These are phyloP conservation scores for Calonectria naviculata DNA, from an alignment of 2,329 filamentous ascomycete species.

Conservation along the genomic window DNA sequence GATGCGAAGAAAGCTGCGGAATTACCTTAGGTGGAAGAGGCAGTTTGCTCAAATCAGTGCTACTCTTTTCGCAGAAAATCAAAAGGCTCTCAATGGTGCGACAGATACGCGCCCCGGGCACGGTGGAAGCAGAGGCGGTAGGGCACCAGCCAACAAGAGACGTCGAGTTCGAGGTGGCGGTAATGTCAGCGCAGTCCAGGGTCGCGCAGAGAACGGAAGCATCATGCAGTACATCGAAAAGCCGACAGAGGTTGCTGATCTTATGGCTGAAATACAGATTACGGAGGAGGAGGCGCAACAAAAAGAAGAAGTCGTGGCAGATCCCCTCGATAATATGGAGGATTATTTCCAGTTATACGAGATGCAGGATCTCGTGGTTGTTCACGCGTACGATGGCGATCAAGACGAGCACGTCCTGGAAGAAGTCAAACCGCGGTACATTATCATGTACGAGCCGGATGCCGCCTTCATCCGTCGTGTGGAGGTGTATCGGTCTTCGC, in stretches of 20 bases:
- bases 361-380: constrained; percentile 86
- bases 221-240: constrained; percentile 85
- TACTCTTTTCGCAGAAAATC: constrained; percentile 81
- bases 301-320: constrained; percentile 78
- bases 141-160: constrained; percentile 83
- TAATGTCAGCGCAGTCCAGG: constrained; percentile 64
- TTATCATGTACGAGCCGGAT: constrained; percentile 99
- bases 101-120: constrained; percentile 64
- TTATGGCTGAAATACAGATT: constrained; percentile 86
- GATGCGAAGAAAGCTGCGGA: constrained; percentile 88
- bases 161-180: constrained; percentile 86
- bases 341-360: constrained; percentile 92
- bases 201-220: constrained; percentile 78
- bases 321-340: constrained; percentile 91
- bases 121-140: constrained; percentile 64
- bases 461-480: constrained; percentile 93
- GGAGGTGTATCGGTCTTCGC: constrained; percentile 95
- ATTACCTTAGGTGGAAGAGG: constrained; percentile 90
- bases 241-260: constrained; percentile 81
- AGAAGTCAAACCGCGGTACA: constrained; percentile 91
- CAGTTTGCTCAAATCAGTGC: constrained; percentile 89
- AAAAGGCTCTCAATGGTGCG: constrained; percentile 77
- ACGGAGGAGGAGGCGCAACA: constrained; percentile 80
- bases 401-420: constrained; percentile 97
- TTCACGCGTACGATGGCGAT: constrained; percentile 95